A percentile compares a stretch with the other conserved stretches of the same genome.
phyloP scores from a whole-genome alignment of 257 asterid species.

The Marsdenia floribunda region DNA sequence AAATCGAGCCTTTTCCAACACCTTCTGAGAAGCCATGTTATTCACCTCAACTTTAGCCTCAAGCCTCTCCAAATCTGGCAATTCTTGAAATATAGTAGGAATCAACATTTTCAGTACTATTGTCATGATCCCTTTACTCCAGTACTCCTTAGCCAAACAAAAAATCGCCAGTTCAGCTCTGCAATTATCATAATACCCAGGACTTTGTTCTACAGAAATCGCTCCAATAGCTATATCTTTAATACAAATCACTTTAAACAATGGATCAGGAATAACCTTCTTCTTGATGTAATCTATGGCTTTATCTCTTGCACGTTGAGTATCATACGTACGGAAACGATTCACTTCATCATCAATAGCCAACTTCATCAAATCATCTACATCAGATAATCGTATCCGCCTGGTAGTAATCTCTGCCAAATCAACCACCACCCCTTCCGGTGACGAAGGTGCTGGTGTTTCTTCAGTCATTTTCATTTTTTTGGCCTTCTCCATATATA shows the following conservation, averaged over 20 bases:
- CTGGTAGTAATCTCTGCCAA: conserved; percentile 29
- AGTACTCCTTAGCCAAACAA: no score
- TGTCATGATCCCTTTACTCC: conserved; percentile 20
- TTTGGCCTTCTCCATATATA: not conserved
- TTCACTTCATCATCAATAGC: no score
- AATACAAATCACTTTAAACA: conserved; percentile 40
- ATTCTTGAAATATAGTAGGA: conserved; percentile 17
- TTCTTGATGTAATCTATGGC: conserved; percentile 25
- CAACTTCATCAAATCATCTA: no score
- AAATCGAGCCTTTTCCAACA: conserved; percentile 22
- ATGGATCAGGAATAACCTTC: conserved; percentile 35
- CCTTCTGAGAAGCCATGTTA: conserved; percentile 20
- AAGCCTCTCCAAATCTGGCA: conserved; percentile 13
- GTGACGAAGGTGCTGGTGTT: no score
- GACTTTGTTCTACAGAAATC: no score
- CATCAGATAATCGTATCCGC: conserved; percentile 27
- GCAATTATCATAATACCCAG: conserved; percentile 25
- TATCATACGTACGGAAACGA: no score
- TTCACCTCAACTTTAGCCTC: conserved; percentile 16
- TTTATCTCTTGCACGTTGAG: conserved; percentile 34
- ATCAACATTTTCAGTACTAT: conserved; percentile 19
- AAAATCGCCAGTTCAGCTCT: no score
- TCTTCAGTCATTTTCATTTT: not conserved
- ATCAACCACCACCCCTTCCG: not conserved
- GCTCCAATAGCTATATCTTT: conserved; percentile 37